Conservation (phyloP, 495 filamentous ascomycete species). For the Penicillium turbatum region DNA sequence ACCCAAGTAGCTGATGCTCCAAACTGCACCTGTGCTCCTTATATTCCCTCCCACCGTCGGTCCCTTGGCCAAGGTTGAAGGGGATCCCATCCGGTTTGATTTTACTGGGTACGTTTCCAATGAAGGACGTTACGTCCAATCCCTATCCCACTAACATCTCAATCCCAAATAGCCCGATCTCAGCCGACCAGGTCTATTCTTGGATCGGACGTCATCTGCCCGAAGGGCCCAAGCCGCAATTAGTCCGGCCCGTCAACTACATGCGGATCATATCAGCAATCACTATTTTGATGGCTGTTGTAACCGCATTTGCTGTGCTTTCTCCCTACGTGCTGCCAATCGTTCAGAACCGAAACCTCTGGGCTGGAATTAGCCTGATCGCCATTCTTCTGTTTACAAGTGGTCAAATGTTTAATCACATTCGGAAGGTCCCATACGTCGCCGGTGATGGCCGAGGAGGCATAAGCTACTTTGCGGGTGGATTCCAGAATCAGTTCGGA, state of each 20-base stretch:
- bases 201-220: slow-evolving; percentile 79
- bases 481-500: slow-evolving; percentile 93
- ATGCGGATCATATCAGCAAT: slow-evolving; percentile 63
- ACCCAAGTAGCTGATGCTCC: slow-evolving; percentile 69
- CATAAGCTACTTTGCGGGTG: slow-evolving; percentile 85
- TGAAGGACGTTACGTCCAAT: not conserved
- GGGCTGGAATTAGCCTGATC: slow-evolving; percentile 88
- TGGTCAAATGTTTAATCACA: slow-evolving; percentile 99
- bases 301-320: slow-evolving; percentile 68
- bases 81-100: slow-evolving; percentile 75
- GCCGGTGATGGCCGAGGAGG: slow-evolving; percentile 80
- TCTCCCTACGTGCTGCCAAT: slow-evolving; percentile 81
- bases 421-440: slow-evolving; percentile 94
- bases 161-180: slow-evolving; percentile 52
- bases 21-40: slow-evolving; percentile 88
- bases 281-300: slow-evolving; percentile 60
- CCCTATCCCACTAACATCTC: slow-evolving; percentile 1
- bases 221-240: slow-evolving; percentile 63
- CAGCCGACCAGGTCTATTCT: slow-evolving; percentile 69
- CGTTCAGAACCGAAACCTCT: slow-evolving; percentile 85
- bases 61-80: slow-evolving; percentile 67
- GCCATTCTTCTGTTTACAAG: slow-evolving; percentile 90
- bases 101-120: slow-evolving; percentile 68
- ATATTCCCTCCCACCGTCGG: slow-evolving; percentile 85
- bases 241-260: slow-evolving; percentile 86